Base-by-base conservation (phyloP, 2,329 filamentous ascomycete species). In the Penicillium italicum region DNA sequence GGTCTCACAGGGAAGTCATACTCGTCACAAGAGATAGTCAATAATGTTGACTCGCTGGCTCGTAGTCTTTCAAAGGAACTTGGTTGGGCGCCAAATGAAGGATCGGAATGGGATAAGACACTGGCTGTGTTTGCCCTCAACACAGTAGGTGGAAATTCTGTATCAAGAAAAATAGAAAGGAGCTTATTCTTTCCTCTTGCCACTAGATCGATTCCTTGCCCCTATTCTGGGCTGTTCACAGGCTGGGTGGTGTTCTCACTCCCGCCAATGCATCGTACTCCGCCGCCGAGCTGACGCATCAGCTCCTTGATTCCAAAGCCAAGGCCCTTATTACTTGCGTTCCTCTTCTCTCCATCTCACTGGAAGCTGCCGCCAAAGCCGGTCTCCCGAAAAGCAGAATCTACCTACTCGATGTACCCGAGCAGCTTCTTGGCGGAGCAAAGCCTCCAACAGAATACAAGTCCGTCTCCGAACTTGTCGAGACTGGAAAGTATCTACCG, bases 71-170 rank as follows among this genome's bases (percentile, higher is more conserved):
- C 82, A 38, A 85, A 88, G 69, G 84, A 89, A 60, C 80, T 94
- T 56, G 85, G 83, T 41, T 91, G 89, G 81, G 72, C 80, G 43
- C 84, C 87, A 8, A 86, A 89, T 62, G 72, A 84, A 54, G 89
- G 87, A 12, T 83, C 84, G 0, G 88, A 92, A 69, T 94, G 87
- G 87, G 89, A 94, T 66, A 91, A 91, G 71, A 88, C 92, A 24
- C 77, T 90, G 45, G 87, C 80, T 5, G 77, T 92, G 28, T 95
- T 90, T 74, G 86, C 87, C n/a, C 74, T 91, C 56, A 95, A 95
- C 69, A 90, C 89, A 30, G 88, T 90, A 73, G 57, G 81, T 69
- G 8, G 14, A 56, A 16, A 34, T 18, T 5, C 4, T 2, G 1
- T 24, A 20, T 20, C 11, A 4, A 16, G 38, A 6, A 43, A 41